Percentiles rank a stretch among this genome's conserved stretches.
These are phyloP conservation scores for Dryas alaskensis DNA, from an alignment of 306 rosid genomes.

Conservation along the genomic window DNA sequence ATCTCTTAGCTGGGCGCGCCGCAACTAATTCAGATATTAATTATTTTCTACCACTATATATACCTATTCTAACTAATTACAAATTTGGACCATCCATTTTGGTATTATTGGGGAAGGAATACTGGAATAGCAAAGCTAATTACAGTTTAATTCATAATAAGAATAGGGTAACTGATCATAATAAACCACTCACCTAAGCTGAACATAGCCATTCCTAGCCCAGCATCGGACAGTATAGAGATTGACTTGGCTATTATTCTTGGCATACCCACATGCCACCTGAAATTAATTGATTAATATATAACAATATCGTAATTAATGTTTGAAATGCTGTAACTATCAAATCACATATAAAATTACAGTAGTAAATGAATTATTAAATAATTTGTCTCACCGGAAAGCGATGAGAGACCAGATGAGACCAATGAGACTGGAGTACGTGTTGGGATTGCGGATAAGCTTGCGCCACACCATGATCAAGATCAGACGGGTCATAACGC, in stretches of 20 bases:
- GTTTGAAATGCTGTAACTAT: background rate
- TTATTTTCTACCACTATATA: background rate
- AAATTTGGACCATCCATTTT: no score
- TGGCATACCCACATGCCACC: conserved; percentile 95
- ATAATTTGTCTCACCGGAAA: conserved; percentile 50
- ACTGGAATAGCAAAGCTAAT: background rate
- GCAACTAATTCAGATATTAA: no score
- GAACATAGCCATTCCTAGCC: conserved; percentile 99
- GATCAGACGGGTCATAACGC: conserved; percentile 93
- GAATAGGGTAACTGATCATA: background rate
- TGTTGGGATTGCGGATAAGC: conserved; percentile 96
- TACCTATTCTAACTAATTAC: background rate
- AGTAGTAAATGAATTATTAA: background rate
- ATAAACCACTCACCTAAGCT: conserved; percentile 71
- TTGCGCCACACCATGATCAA: conserved; percentile 98
- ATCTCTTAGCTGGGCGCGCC: no score
- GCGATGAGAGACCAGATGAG: conserved; percentile 84
- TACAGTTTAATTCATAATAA: background rate
- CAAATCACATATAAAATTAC: background rate
- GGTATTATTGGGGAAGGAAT: no score
- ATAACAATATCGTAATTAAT: background rate
- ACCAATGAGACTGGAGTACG: conserved; percentile 94
- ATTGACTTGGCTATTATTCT: conserved; percentile 69
- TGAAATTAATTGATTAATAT: conserved; percentile 7
- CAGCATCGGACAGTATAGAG: conserved; percentile 96